Evolutionary conservation across 306 rosid genomes (phyloP).

Genomic region (Casuarina cunninghamiana): DNA sequence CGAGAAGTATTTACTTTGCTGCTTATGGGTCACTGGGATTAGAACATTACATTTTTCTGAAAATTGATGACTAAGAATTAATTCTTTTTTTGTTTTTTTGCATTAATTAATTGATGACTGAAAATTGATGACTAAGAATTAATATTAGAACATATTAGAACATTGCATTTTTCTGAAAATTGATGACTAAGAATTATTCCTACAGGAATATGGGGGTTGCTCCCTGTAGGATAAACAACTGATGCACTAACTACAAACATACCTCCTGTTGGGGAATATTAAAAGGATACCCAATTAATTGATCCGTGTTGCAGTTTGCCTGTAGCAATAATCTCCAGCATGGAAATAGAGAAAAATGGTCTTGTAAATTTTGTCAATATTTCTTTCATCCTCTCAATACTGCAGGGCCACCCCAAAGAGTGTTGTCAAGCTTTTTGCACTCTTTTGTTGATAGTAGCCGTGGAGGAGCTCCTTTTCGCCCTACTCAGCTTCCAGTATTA

Average conservation of each 20-base stretch:
- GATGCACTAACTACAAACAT: background rate
- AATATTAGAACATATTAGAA: too few relatives aligned
- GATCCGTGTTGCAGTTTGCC: background rate
- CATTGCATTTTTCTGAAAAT: background rate
- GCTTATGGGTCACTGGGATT: background rate
- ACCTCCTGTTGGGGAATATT: background rate
- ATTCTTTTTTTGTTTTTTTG: background rate
- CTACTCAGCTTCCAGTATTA: conserved; percentile 74
- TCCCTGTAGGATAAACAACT: background rate
- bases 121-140: too few relatives aligned
- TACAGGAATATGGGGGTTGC: background rate
- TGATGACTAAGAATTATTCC: background rate
- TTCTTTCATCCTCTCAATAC: conserved; percentile 29
- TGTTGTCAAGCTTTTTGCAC: conserved; percentile 85
- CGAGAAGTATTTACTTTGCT: background rate
- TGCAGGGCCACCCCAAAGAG: conserved; percentile 94
- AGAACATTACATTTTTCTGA: background rate
- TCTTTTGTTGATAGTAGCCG: conserved; percentile 90
- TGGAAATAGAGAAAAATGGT: background rate
- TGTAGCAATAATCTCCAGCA: background rate
- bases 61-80: background rate
- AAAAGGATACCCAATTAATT: background rate
- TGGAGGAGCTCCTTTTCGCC: conserved; percentile 86
- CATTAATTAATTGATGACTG: too few relatives aligned
- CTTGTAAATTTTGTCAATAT: background rate